Percentiles rank a stretch among this genome's conserved stretches.
Conservation (phyloP, 768 basidiomycete genomes). For the Cubamyces sp. region DNA sequence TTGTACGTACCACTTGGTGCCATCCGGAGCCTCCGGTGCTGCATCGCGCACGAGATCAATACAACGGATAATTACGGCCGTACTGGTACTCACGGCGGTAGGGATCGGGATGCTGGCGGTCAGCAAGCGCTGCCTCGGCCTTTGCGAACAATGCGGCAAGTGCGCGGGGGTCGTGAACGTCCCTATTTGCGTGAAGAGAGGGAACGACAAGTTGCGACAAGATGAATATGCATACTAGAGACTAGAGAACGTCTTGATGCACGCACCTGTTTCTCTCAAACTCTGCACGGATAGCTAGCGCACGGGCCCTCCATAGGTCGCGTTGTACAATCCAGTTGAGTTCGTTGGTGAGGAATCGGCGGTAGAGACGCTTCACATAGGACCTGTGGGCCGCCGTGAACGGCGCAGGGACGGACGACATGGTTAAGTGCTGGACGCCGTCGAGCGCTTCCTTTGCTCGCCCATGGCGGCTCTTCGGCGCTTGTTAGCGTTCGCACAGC, state of each 20-base stretch:
- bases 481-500: slow-evolving; percentile 16
- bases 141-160: slow-evolving; percentile 76
- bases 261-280: slow-evolving; percentile 91
- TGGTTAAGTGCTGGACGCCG: slow-evolving; percentile 22
- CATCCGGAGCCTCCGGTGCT: slow-evolving; percentile 86
- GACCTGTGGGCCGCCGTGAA: slow-evolving; percentile 78
- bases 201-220: neutral
- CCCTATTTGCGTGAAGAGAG: slow-evolving; percentile 43
- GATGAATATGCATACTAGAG: neutral
- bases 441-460: slow-evolving; percentile 1
- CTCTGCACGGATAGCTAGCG: slow-evolving; percentile 85
- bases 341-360: slow-evolving; percentile 81
- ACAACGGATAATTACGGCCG: neutral
- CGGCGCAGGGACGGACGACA: slow-evolving; percentile 41
- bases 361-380: slow-evolving; percentile 92
- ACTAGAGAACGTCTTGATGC: neutral
- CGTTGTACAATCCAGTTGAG: slow-evolving; percentile 90
- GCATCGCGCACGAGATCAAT: slow-evolving; percentile 6
- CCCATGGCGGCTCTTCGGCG: slow-evolving; percentile 4
- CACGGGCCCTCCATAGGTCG: slow-evolving; percentile 84
- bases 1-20: slow-evolving; percentile 88
- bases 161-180: slow-evolving; percentile 84
- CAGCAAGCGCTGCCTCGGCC: slow-evolving; percentile 76
- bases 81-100: slow-evolving; percentile 76
- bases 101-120: slow-evolving; percentile 84